Evolutionary conservation across 192 early-diverging fungal genomes (phyloP), one percentile per base, ranked within the genome.

Genomic region (Mortierella claussenii): DNA sequence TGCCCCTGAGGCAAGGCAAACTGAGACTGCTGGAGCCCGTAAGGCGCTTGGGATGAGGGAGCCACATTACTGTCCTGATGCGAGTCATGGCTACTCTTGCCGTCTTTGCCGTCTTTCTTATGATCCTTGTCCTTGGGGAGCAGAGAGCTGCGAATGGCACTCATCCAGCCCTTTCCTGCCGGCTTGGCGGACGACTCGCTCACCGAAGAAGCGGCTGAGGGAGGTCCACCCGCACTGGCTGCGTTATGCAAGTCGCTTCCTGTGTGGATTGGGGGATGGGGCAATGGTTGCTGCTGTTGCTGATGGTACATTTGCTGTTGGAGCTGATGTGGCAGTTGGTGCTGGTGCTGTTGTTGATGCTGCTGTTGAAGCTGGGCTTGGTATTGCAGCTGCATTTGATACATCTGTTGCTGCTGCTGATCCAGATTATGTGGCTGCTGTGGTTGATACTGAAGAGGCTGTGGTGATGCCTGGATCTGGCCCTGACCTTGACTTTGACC

Each of bases 31-130:
- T 21, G 33, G n/a, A 23, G 56, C 28, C 51, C 51, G 23, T 53
- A 60, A 13, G 50, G 67, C 47, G 26, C 18, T 24, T 34, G 65
- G 27, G 40, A n/a, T 46, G 46, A 2, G 0, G 56, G 43, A 46
- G 43, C 13, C 32, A 30, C 42, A 32, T 17, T 48, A 3, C n/a
- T 30, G 4, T 62, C 51, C 0, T 63, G 69, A 1, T 37, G 48
- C 36, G 49, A n/a, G 10, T 28, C 32, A 20, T 47, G 49, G 26
- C 15, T 53, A 34, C 30, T 27, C 61, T 65, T 57, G 36, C 18
- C 42, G 13, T 70, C 40, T 34, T 65, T 65, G 33, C n/a, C 26
- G 7, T 75, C 70, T 28, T 65, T 75, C 57, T 75, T 66, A 11
- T 48, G 18, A 5, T 54, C 57, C 40, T 66, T 75, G 18, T 54